Evolutionary conservation across 148 eudicot species (phyloP).

Genomic region (Euryodendron excelsum): DNA sequence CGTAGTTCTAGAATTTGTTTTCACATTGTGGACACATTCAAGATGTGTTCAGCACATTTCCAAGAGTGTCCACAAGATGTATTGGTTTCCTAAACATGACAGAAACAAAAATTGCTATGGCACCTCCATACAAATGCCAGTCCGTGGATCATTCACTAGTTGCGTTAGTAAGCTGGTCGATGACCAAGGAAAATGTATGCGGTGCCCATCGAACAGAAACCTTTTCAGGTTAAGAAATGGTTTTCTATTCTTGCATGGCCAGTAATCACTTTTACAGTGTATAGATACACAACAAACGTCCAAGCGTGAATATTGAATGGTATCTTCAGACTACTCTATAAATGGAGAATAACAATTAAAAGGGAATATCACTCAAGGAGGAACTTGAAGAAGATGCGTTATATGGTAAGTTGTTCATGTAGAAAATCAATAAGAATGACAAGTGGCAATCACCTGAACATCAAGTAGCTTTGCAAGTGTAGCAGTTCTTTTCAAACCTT

Average conservation of each 20-base stretch:
- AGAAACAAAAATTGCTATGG: too few relatives aligned
- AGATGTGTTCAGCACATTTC: too few relatives aligned
- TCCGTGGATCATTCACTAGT: not conserved
- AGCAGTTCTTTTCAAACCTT: constrained; percentile 75
- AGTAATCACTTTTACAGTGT: not conserved
- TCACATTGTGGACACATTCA: too few relatives aligned
- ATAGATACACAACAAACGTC: not conserved
- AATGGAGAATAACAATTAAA: not conserved
- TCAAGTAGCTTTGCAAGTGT: constrained; percentile 82
- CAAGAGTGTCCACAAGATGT: too few relatives aligned
- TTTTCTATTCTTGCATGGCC: not conserved
- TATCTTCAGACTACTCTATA: not conserved
- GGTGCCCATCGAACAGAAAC: not conserved
- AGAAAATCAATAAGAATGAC: constrained; percentile 1
- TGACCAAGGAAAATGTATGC: not conserved
- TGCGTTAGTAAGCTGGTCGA: not conserved
- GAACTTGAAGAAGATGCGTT: constrained; percentile 3
- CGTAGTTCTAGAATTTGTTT: too few relatives aligned
- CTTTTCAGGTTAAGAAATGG: not conserved
- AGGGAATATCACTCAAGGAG: not conserved
- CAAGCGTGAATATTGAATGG: not conserved
- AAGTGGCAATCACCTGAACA: constrained; percentile 58
- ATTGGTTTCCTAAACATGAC: too few relatives aligned
- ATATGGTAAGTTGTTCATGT: not conserved
- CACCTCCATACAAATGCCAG: too few relatives aligned